Conservation (phyloP, 371 early-diverging fungal genomes). For the Syncephalis fuscata region DNA sequence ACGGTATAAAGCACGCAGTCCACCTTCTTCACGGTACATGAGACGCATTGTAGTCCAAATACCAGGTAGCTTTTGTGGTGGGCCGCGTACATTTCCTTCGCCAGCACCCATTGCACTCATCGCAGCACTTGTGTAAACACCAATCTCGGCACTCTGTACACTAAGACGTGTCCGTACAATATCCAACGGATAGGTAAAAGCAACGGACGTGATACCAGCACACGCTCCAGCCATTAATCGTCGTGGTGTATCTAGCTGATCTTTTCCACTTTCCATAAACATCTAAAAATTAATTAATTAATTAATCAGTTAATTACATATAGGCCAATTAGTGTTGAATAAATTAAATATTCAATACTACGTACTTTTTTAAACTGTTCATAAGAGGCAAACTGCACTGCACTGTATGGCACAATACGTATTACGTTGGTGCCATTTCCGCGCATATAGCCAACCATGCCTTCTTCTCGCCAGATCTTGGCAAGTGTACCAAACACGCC, state of each 20-base stretch:
- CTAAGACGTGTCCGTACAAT: conserved; percentile 73
- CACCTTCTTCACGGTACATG: conserved; percentile 64
- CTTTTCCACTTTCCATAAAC: conserved; percentile 44
- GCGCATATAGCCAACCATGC: conserved; percentile 65
- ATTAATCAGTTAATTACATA: not conserved
- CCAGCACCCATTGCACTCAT: not conserved
- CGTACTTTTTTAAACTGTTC: conserved; percentile 50
- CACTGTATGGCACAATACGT: conserved; percentile 83
- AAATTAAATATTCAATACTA: not conserved
- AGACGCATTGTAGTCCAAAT: conserved; percentile 39
- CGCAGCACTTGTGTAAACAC: conserved; percentile 8
- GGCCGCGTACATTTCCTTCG: conserved; percentile 1
- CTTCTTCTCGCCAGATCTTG: conserved; percentile 82
- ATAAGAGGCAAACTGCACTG: conserved; percentile 77
- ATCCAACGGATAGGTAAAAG: conserved; percentile 78
- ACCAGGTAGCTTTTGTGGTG: conserved; percentile 38
- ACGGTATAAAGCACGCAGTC: conserved; percentile 62
- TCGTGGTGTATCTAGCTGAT: conserved; percentile 52
- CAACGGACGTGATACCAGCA: conserved; percentile 68
- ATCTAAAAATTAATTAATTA: conserved; percentile 9
- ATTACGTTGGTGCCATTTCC: conserved; percentile 89
- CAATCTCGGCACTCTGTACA: conserved; percentile 38
- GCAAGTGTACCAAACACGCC: conserved; percentile 51
- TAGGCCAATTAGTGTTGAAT: not conserved
- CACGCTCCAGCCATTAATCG: conserved; percentile 64